A percentile compares a stretch with the other conserved stretches of the same genome.
These are phyloP conservation scores for Pichia membranifaciens DNA, from an alignment of 805 yeast species.

Conservation along the genomic window DNA sequence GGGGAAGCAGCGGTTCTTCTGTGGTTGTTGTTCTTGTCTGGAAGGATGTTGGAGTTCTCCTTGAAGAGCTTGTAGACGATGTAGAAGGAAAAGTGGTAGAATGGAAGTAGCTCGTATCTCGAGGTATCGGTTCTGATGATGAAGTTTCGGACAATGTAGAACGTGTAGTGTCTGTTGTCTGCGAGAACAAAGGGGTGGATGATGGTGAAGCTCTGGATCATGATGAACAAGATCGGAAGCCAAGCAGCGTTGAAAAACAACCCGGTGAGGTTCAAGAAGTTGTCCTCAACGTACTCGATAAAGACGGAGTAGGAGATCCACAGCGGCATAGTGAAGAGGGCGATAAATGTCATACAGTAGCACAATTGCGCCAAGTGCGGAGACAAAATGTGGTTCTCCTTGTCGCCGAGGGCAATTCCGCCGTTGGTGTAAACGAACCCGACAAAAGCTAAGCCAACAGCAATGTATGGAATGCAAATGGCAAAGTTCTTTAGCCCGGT, in stretches of 20 bases:
- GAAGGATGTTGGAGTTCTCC: slow-evolving; percentile 7
- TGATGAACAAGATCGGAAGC: slow-evolving; percentile 33
- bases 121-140: slow-evolving; percentile 45
- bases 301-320: slow-evolving; percentile 51
- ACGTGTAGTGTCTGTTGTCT: slow-evolving; percentile 90
- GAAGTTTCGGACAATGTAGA: slow-evolving; percentile 71
- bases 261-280: slow-evolving; percentile 22
- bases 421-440: slow-evolving; percentile 61
- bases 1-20: slow-evolving; percentile 22
- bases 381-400: slow-evolving; percentile 69
- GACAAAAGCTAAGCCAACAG: slow-evolving; percentile 49
- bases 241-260: slow-evolving; percentile 20
- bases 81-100: slow-evolving; percentile 55
- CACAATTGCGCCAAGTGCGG: slow-evolving; percentile 76
- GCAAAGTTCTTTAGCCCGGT: slow-evolving; percentile 30
- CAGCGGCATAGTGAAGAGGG: slow-evolving; percentile 64
- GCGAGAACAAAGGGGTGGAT: slow-evolving; percentile 89
- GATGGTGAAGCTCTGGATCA: slow-evolving; percentile 57
- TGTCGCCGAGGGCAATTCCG: slow-evolving; percentile 89
- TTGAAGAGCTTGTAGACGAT: slow-evolving; percentile 20
- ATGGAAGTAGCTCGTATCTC: slow-evolving; percentile 50
- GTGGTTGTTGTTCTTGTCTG: background rate
- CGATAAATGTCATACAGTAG: slow-evolving; percentile 64
- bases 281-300: slow-evolving; percentile 33
- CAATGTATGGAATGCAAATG: slow-evolving; percentile 41